Percentiles rank a stretch among this genome's conserved stretches.
These are phyloP conservation scores for Tetragonia tetragonoides DNA, from an alignment of 148 eudicot species.

Conservation along the genomic window DNA sequence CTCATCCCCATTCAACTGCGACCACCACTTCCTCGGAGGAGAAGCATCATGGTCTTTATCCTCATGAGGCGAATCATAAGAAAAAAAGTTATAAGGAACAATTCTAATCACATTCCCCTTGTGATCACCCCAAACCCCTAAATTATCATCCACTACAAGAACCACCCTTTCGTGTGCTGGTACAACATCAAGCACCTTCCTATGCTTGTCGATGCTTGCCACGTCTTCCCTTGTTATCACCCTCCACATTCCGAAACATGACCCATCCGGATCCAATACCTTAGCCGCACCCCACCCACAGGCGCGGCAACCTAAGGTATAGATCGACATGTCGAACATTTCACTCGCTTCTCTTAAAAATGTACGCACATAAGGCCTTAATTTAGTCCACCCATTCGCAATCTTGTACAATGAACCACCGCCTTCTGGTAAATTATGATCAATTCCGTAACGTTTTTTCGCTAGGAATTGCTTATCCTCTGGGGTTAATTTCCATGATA, in stretches of 20 bases:
- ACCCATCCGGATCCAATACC: slow-evolving; percentile 24
- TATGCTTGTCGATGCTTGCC: slow-evolving; percentile 21
- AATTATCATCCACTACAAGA: slow-evolving; percentile 27
- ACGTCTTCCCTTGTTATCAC: slow-evolving; percentile 25
- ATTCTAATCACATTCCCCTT: slow-evolving; percentile 14
- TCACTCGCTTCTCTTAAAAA: slow-evolving; percentile 18
- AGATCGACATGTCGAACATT: slow-evolving; percentile 26
- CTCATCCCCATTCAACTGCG: slow-evolving; percentile 29
- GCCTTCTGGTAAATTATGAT: neutral
- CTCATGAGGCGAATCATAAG: slow-evolving; percentile 13
- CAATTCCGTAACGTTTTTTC: slow-evolving; percentile 4
- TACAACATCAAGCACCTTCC: slow-evolving; percentile 23
- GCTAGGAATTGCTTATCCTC: slow-evolving; percentile 20
- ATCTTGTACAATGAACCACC: slow-evolving; percentile 1
- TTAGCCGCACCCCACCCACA: slow-evolving; percentile 5
- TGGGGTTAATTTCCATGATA: slow-evolving; percentile 13
- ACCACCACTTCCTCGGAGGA: slow-evolving; percentile 26
- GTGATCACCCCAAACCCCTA: slow-evolving; percentile 19
- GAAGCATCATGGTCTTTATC: slow-evolving; percentile 21
- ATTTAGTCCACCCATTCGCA: slow-evolving; percentile 21
- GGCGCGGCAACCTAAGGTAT: slow-evolving; percentile 16
- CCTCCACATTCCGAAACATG: slow-evolving; percentile 24
- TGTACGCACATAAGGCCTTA: slow-evolving; percentile 18
- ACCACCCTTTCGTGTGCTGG: slow-evolving; percentile 19
- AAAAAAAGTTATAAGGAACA: slow-evolving; percentile 25